Evolutionary conservation across 768 basidiomycete genomes (phyloP).

Genomic region (Podaxis mareebaensis): DNA sequence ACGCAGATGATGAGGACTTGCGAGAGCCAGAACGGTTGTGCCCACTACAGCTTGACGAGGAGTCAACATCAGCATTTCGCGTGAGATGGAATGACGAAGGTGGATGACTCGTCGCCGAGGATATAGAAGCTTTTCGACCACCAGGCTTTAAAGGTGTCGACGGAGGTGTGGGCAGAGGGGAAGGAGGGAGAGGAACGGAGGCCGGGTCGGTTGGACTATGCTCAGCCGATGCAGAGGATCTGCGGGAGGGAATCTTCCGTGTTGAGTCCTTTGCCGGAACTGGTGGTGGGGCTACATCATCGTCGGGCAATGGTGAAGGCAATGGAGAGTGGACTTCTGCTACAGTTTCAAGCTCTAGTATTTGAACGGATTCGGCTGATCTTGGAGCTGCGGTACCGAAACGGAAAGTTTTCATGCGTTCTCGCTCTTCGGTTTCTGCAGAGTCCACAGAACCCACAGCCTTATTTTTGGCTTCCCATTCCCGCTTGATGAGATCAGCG

Average conservation of each 20-base stretch:
- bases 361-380: neutral
- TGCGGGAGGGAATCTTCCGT: constrained; percentile 3
- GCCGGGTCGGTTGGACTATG: neutral
- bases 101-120: neutral
- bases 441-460: constrained; percentile 14
- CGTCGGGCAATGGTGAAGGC: constrained; percentile 5
- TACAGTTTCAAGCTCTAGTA: neutral
- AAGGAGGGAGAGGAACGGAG: constrained; percentile 18
- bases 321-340: constrained; percentile 8
- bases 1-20: constrained; percentile 14
- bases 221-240: constrained; percentile 4
- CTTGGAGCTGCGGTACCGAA: constrained; percentile 28
- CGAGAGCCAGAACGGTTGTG: constrained; percentile 8
- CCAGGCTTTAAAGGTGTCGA: constrained; percentile 14
- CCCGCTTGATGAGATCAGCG: constrained; percentile 52
- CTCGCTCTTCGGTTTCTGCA: constrained; percentile 23
- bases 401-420: constrained; percentile 34
- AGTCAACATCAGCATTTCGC: neutral
- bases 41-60: neutral
- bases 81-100: neutral
- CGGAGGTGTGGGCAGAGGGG: constrained; percentile 11
- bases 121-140: constrained; percentile 1
- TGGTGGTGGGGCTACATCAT: constrained; percentile 2
- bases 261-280: neutral
- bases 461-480: constrained; percentile 49